These are phyloP conservation scores for Cyclocybe aegerita DNA, from an alignment of 768 basidiomycete species.

Conservation along the genomic window DNA sequence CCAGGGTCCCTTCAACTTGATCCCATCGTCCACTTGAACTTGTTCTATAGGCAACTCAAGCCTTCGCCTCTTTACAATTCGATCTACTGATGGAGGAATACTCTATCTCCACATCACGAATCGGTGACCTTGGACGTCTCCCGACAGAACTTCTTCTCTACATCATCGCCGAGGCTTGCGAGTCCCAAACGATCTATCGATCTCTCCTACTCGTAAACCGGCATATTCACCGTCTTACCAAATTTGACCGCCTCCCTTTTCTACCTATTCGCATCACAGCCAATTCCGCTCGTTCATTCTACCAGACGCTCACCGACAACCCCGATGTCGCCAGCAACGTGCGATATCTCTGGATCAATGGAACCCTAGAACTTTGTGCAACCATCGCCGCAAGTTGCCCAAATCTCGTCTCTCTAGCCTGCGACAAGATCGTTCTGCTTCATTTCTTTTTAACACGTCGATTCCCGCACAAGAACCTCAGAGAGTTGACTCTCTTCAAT, in stretches of 20 bases:
- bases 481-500: conserved; percentile 17
- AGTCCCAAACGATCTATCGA: conserved; percentile 10
- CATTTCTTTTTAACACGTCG: conserved; percentile 3
- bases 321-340: conserved; percentile 8
- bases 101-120: too few relatives aligned
- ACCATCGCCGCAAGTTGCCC: conserved; percentile 8
- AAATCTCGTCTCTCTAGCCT: conserved; percentile 15
- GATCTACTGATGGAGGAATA: too few relatives aligned
- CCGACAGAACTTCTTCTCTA: conserved; percentile 12
- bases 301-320: background rate
- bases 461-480: conserved; percentile 5
- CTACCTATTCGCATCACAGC: conserved; percentile 12
- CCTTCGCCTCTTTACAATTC: background rate
- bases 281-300: conserved; percentile 9
- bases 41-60: too few relatives aligned
- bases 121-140: background rate
- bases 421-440: conserved; percentile 9
- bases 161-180: conserved; percentile 10
- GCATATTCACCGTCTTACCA: conserved; percentile 8
- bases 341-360: conserved; percentile 17
- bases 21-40: too few relatives aligned
- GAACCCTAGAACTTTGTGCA: conserved; percentile 5
- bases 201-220: conserved; percentile 9
- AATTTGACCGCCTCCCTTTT: conserved; percentile 8
- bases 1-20: too few relatives aligned